Evolutionary conservation across 306 rosid genomes (phyloP), one percentile per base, ranked within the genome.

Genomic region (Clitoria ternatea): DNA sequence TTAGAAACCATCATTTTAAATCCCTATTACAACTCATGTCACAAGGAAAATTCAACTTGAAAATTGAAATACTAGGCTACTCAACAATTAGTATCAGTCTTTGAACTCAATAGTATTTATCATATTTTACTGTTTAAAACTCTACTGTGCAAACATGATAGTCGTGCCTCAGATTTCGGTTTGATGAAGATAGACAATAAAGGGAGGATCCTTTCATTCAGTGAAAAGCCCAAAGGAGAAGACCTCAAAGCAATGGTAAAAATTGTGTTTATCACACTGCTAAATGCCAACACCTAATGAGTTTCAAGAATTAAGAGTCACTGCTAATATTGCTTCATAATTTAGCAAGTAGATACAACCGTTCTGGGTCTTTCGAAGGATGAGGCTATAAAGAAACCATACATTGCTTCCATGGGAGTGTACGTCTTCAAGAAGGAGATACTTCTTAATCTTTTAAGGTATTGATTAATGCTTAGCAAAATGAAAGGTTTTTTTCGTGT

Each of bases 361-460:
- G 93, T 90, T 67, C 83, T 94, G 70, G 98, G 97, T 53, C 96
- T 94, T 63, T 74, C 96, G 0, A 75, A 61, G 81, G 95, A 94
- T 29, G 97, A 90, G 64, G 96, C 96, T 69, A 57, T 69, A 50
- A 81, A 87, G 88, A 90, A 94, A 64, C 96, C 96, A 36, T 94
- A 90, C 77, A 94, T 90, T 86, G 98, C 97, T 72, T 94, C 98
- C 75, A 94, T 94, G 98, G 97, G 98, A 79, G 97, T 94, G 71
- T 90, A 94, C 62, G 88, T 90, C 73, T 94, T 94, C 89, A 90
- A 87, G 91, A 94, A 94, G 86, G 96, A 94, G 81, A 94, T 87
- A 72, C 98, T 94, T 80, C 82, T 90, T 66, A 94, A 94, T 77
- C 81, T 94, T 70, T 81, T 90, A 63, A 90, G 98, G 97, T 94